Evolutionary conservation across 78 protist genomes (phyloP).

Genomic region (Diacronema lutheri): DNA sequence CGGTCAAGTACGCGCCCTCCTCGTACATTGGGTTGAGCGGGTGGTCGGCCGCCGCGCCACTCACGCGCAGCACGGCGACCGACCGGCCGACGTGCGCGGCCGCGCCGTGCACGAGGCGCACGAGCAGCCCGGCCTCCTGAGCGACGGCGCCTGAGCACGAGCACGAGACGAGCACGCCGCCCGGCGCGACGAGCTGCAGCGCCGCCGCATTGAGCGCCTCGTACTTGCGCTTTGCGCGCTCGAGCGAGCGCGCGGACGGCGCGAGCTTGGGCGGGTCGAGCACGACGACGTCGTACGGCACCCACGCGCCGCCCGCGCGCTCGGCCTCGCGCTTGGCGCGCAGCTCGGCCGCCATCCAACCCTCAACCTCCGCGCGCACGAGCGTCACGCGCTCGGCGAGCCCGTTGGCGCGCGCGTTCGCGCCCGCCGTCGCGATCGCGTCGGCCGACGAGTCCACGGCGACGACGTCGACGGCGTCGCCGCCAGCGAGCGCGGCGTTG

Average conservation of each 20-base stretch:
- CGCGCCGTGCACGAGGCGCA: not conserved
- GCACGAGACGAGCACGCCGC: not conserved
- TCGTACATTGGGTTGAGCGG: not conserved
- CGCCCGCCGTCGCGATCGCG: not conserved
- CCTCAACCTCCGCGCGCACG: not conserved
- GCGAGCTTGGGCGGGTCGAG: conserved; percentile 16
- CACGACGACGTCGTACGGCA: not conserved
- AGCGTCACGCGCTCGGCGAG: not conserved
- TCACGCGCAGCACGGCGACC: not conserved
- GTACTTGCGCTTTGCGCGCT: not conserved
- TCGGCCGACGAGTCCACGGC: conserved; percentile 1
- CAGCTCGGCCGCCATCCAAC: not conserved
- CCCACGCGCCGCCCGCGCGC: too few relatives aligned
- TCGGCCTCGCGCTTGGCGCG: not conserved
- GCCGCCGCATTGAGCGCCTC: not conserved
- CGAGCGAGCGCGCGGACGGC: not conserved
- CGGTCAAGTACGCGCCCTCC: not conserved
- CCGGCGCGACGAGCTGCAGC: not conserved
- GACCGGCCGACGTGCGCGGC: not conserved
- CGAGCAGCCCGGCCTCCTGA: not conserved
- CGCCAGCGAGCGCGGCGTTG: conserved; percentile 7
- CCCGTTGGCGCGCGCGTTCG: conserved; percentile 2
- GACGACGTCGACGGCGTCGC: not conserved
- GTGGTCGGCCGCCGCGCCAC: not conserved
- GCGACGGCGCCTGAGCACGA: not conserved